Evolutionary conservation across 768 basidiomycete species (phyloP), one percentile per base, ranked within the genome.

Genomic region (Lactarius evosmus): DNA sequence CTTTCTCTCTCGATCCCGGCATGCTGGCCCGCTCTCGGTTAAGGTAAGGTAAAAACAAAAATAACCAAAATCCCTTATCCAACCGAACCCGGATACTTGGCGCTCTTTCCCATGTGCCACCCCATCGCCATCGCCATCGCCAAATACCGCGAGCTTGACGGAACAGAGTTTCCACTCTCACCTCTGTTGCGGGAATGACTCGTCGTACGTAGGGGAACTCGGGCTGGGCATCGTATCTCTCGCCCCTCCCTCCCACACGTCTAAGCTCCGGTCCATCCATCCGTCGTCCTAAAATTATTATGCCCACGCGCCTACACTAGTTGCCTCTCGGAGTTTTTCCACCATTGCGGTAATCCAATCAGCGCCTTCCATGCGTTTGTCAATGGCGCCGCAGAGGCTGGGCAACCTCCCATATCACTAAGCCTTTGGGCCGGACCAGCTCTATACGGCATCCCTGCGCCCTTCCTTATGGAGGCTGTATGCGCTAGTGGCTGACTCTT

Each of bases 361-460:
- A 60, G 17, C 55, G 59, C 11, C n/a, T 33, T 56, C 64, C 60
- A 61, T 65, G 54, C 59, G 53, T 46, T 56, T 56, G 49, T 61
- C 55, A 56, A 61, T 57, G 55, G 30, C 64, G 64, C 59, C 59
- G 64, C 59, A 56, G 59, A 56, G 64, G 64, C 64, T 65, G 64
- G 64, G 16, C 50, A 57, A 25, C 51, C 54, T 59, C 64, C 56
- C 16, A 61, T 50, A 65, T 65, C 64, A 65, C 59, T 65, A 50
- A 65, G 63, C 63, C 27, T 33, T 25, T 41, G 55, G 49, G 9
- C 55, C 56, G 33, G 60, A 40, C 62, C 30, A 61, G 30, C 38
- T 38, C 16, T 60, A 61, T 65, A 65, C 60, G 60, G 50, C 59
- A 61, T 16, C 16, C 25, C 54, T 51, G 58, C 55, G 58, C 33